Evolutionary conservation across 148 eudicot genomes (phyloP).

Genomic region (Nepenthes gracilis): DNA sequence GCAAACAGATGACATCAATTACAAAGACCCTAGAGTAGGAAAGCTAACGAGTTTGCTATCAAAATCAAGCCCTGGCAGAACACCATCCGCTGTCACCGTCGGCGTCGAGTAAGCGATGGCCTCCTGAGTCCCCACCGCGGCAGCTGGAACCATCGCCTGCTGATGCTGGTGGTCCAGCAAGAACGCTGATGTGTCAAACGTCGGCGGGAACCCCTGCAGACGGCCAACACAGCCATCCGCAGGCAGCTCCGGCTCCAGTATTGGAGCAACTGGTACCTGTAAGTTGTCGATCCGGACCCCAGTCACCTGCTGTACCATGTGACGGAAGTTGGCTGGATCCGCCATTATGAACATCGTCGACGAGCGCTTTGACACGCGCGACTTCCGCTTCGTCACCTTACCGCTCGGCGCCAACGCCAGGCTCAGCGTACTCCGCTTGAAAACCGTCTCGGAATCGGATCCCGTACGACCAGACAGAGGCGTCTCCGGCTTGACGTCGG

Average conservation of each 20-base stretch:
- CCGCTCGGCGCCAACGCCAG: constrained; percentile 10
- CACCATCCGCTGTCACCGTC: constrained; percentile 14
- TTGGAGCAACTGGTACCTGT: too few relatives aligned
- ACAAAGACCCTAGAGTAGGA: constrained; percentile 65
- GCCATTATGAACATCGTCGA: constrained; percentile 70
- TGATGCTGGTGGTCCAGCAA: constrained; percentile 36
- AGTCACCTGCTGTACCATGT: constrained; percentile 91
- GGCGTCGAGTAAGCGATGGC: constrained; percentile 5
- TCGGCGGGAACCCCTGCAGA: constrained; percentile 46
- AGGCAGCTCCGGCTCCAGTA: constrained; percentile 38
- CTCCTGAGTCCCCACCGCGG: background rate
- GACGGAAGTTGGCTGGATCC: constrained; percentile 67
- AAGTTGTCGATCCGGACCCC: constrained; percentile 29
- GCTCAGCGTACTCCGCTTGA: constrained; percentile 14
- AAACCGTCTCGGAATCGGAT: constrained; percentile 14
- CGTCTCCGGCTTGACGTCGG: too few relatives aligned
- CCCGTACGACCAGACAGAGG: constrained; percentile 4
- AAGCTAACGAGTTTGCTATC: constrained; percentile 43
- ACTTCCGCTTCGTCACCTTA: constrained; percentile 45
- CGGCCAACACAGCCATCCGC: constrained; percentile 1
- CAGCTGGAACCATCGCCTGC: background rate
- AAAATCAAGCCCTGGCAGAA: constrained; percentile 29
- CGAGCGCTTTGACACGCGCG: constrained; percentile 57
- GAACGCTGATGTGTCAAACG: constrained; percentile 69
- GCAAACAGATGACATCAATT: too few relatives aligned